These are phyloP conservation scores for Cryomyces antarcticus DNA, from an alignment of 495 filamentous ascomycete species.

Conservation along the genomic window DNA sequence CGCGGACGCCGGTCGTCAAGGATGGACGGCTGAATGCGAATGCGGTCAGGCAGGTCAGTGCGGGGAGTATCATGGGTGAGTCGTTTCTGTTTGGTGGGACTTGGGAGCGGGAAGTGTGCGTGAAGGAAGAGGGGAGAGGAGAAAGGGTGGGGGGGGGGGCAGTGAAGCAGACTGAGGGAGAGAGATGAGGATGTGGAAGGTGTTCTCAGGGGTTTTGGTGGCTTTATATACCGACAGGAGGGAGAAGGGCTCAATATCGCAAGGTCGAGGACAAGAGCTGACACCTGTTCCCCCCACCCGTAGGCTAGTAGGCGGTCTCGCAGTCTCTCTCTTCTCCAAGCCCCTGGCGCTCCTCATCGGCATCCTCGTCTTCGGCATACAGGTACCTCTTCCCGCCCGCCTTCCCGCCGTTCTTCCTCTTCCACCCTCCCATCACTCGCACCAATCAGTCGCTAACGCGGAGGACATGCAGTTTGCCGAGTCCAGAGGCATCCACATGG, in stretches of 20 bases:
- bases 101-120: not conserved
- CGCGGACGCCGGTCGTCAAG: conserved; percentile 7
- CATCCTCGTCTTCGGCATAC: conserved; percentile 43
- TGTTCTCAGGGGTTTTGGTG: too few species aligned
- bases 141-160: not conserved
- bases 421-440: not conserved
- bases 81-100: not conserved
- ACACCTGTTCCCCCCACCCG: not conserved
- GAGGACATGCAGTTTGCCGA: conserved; percentile 36
- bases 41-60: conserved; percentile 12
- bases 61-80: conserved; percentile 15
- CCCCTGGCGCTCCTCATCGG: conserved; percentile 54
- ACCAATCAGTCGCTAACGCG: not conserved
- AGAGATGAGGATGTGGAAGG: too few species aligned
- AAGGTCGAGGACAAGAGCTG: too few species aligned
- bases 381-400: conserved; percentile 30
- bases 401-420: too few species aligned
- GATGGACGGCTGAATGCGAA: conserved; percentile 7
- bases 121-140: not conserved
- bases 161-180: too few species aligned
- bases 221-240: too few species aligned
- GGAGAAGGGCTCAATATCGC: too few species aligned
- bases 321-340: conserved; percentile 55
- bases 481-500: conserved; percentile 49
- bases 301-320: conserved; percentile 49